These are phyloP conservation scores for Colletotrichum graminicola DNA, from an alignment of 2,329 filamentous ascomycete genomes.

Conservation along the genomic window DNA sequence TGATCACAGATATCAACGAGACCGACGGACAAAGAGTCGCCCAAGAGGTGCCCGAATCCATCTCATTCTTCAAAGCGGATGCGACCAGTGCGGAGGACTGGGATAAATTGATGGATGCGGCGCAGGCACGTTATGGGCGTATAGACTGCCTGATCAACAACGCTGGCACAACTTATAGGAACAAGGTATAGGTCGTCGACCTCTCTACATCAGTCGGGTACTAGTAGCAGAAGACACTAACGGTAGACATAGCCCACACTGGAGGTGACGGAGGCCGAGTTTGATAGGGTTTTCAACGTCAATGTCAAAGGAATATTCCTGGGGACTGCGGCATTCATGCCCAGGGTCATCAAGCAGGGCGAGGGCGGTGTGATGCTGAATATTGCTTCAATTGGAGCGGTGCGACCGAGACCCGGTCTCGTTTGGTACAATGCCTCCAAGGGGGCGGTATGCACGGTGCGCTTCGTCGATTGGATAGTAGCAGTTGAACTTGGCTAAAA, in stretches of 20 bases:
- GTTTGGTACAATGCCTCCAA: constrained; percentile 81
- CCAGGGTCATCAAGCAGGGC: constrained; percentile 70
- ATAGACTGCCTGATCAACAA: constrained; percentile 73
- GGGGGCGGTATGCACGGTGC: constrained; percentile 68
- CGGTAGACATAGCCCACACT: constrained; percentile 59
- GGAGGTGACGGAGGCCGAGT: constrained; percentile 74
- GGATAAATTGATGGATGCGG: constrained; percentile 61
- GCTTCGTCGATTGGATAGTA: neutral
- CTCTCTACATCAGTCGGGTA: too few species aligned
- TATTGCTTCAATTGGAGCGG: constrained; percentile 82
- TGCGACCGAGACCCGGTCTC: constrained; percentile 69
- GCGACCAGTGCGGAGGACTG: constrained; percentile 67
- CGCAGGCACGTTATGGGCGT: constrained; percentile 60
- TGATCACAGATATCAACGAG: constrained; percentile 72
- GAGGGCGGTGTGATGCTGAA: constrained; percentile 79
- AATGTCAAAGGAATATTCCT: constrained; percentile 77
- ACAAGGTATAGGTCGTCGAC: constrained; percentile 55
- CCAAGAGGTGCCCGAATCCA: constrained; percentile 34
- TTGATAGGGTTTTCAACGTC: constrained; percentile 74
- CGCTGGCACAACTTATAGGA: constrained; percentile 68
- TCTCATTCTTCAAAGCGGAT: constrained; percentile 59
- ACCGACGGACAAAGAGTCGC: constrained; percentile 63
- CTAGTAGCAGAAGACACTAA: neutral
- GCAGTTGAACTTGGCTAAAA: neutral
- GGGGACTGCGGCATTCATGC: constrained; percentile 62